A percentile compares a stretch with the other conserved stretches of the same genome.
phyloP scores from a whole-genome alignment of 805 yeast genomes.

The Phaffomyces thermotolerans region DNA sequence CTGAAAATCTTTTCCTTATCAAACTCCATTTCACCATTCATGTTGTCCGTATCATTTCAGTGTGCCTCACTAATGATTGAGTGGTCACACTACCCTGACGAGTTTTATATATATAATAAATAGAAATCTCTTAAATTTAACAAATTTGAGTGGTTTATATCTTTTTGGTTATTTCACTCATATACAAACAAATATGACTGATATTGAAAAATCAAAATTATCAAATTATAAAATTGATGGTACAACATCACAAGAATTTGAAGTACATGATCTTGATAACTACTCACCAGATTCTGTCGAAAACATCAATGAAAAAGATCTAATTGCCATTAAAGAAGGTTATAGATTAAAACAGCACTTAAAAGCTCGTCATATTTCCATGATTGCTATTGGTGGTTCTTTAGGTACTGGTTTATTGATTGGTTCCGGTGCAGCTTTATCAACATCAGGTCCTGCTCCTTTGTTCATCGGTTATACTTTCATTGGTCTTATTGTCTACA shows the following conservation, averaged over 20 bases:
- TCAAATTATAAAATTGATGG: constrained; percentile 1
- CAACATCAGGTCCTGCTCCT: constrained; percentile 65
- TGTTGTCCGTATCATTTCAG: too few relatives aligned
- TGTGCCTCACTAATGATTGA: too few relatives aligned
- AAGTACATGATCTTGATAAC: constrained; percentile 9
- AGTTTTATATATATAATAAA: too few relatives aligned
- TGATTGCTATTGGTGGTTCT: constrained; percentile 82
- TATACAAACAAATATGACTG: background rate
- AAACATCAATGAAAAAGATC: constrained; percentile 1
- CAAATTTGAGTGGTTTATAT: too few relatives aligned
- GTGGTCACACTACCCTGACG: too few relatives aligned
- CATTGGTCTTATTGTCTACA: constrained; percentile 60
- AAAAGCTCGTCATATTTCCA: constrained; percentile 51
- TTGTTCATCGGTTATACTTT: constrained; percentile 43
- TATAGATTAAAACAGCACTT: constrained; percentile 3
- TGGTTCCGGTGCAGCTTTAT: constrained; percentile 66
- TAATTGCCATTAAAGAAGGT: constrained; percentile 8
- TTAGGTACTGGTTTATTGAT: constrained; percentile 75
- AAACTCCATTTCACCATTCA: too few relatives aligned
- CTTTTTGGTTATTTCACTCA: too few relatives aligned
- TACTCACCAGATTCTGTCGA: constrained; percentile 1
- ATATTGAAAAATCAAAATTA: constrained; percentile 5
- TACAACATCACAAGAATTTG: constrained; percentile 3
- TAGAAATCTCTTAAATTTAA: too few relatives aligned
- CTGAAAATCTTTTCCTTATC: too few relatives aligned